These are phyloP conservation scores for Collybia sp. DNA, from an alignment of 768 basidiomycete species.

Conservation along the genomic window DNA sequence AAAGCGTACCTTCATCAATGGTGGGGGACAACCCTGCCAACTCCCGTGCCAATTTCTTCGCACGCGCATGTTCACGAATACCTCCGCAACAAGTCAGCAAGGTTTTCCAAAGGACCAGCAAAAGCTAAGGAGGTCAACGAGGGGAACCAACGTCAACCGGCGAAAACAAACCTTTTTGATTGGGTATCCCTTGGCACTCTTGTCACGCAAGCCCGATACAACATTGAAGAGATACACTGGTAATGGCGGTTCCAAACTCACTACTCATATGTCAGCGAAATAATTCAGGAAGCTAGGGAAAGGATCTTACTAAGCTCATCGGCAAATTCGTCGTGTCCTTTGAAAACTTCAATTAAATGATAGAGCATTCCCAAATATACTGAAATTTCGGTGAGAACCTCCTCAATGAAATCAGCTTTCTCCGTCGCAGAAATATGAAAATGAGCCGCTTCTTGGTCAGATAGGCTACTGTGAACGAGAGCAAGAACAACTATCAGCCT, in stretches of 20 bases:
- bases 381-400: slow-evolving; percentile 87
- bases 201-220: slow-evolving; percentile 87
- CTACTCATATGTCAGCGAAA: slow-evolving; percentile 32
- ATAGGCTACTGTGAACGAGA: slow-evolving; percentile 50
- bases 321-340: slow-evolving; percentile 90
- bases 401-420: slow-evolving; percentile 77
- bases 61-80: slow-evolving; percentile 77
- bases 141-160: slow-evolving; percentile 6
- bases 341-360: slow-evolving; percentile 90
- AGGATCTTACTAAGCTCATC: slow-evolving; percentile 86
- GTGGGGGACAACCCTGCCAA: slow-evolving; percentile 70
- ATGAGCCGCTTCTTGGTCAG: slow-evolving; percentile 69
- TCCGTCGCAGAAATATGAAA: slow-evolving; percentile 68
- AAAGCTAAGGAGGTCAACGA: slow-evolving; percentile 46
- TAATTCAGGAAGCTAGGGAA: not conserved
- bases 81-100: slow-evolving; percentile 91
- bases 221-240: slow-evolving; percentile 90
- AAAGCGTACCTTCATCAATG: slow-evolving; percentile 32
- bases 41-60: slow-evolving; percentile 83
- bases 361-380: slow-evolving; percentile 95
- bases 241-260: slow-evolving; percentile 93
- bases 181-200: slow-evolving; percentile 92
- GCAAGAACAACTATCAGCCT: slow-evolving; percentile 2
- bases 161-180: slow-evolving; percentile 78
- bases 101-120: slow-evolving; percentile 93